phyloP scores from a whole-genome alignment of 83 land plant species.

The Picea abies region DNA sequence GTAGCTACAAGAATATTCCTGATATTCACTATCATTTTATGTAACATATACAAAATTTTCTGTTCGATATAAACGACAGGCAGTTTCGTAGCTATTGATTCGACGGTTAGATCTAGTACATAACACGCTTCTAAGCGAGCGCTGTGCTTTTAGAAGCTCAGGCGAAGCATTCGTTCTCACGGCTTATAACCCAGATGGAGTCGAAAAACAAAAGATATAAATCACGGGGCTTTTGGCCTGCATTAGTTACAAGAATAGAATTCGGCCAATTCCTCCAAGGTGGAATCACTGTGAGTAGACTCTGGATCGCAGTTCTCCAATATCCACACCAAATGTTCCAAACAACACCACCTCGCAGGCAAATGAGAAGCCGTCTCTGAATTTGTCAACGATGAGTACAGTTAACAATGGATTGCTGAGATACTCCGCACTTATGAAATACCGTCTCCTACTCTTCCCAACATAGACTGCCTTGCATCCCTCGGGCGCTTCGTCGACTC shows the following conservation, averaged over 20 bases:
- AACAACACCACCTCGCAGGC: conserved; percentile 85
- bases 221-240: too few species aligned
- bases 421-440: conserved; percentile 34
- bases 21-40: too few species aligned
- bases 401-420: conserved; percentile 55
- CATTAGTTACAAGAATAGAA: conserved; percentile 44
- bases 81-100: too few species aligned
- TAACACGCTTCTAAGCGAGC: too few species aligned
- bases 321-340: conserved; percentile 88
- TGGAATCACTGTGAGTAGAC: conserved; percentile 34
- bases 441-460: conserved; percentile 51
- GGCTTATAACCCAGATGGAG: too few species aligned
- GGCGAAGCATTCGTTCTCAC: too few species aligned
- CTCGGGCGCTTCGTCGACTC: conserved; percentile 18
- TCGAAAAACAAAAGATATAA: too few species aligned
- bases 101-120: too few species aligned
- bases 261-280: conserved; percentile 62
- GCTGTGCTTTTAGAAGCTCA: too few species aligned
- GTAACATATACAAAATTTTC: too few species aligned
- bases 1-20: too few species aligned
- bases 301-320: conserved; percentile 63
- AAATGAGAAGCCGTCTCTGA: conserved; percentile 15
- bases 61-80: too few species aligned
- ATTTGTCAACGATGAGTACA: conserved; percentile 27
- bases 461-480: conserved; percentile 50